These are phyloP conservation scores for Corchorus capsularis DNA, from an alignment of 345 rosid species.

Conservation along the genomic window DNA sequence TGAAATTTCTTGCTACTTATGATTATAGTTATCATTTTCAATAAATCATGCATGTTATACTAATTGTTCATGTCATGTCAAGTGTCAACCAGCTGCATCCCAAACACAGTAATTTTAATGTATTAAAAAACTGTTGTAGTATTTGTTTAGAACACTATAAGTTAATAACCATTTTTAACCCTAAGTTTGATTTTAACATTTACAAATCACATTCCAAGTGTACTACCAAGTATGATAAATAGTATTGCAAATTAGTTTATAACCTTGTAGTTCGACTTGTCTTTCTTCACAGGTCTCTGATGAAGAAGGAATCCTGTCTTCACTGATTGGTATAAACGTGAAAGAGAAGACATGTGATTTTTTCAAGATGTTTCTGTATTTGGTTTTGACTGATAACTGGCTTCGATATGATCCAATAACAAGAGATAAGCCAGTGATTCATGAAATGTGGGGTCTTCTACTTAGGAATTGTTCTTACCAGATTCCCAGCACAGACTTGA, in stretches of 20 bases:
- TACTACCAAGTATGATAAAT: not conserved
- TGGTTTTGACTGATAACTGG: constrained; percentile 77
- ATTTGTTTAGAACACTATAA: not conserved
- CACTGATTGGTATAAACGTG: constrained; percentile 56
- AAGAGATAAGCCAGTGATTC: constrained; percentile 54
- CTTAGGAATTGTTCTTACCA: constrained; percentile 78
- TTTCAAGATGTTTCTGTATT: constrained; percentile 57
- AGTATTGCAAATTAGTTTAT: not conserved
- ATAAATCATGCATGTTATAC: not conserved
- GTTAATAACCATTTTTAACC: not conserved
- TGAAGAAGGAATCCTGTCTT: constrained; percentile 60
- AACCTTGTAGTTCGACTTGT: constrained; percentile 13
- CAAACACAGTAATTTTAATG: not conserved
- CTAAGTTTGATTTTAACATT: not conserved
- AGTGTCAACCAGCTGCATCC: not conserved
- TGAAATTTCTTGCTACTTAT: not conserved
- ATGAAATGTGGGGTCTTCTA: constrained; percentile 67
- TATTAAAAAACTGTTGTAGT: not conserved
- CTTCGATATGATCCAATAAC: constrained; percentile 47
- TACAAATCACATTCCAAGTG: not conserved
- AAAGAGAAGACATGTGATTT: constrained; percentile 64
- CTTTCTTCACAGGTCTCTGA: constrained; percentile 50
- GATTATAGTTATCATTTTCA: not conserved
- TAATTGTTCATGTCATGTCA: not conserved
- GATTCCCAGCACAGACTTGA: constrained; percentile 71